A percentile compares a stretch with the other conserved stretches of the same genome.
These are phyloP conservation scores for Schizosaccharomyces octosporus DNA, from an alignment of 805 yeast genomes.

Conservation along the genomic window DNA sequence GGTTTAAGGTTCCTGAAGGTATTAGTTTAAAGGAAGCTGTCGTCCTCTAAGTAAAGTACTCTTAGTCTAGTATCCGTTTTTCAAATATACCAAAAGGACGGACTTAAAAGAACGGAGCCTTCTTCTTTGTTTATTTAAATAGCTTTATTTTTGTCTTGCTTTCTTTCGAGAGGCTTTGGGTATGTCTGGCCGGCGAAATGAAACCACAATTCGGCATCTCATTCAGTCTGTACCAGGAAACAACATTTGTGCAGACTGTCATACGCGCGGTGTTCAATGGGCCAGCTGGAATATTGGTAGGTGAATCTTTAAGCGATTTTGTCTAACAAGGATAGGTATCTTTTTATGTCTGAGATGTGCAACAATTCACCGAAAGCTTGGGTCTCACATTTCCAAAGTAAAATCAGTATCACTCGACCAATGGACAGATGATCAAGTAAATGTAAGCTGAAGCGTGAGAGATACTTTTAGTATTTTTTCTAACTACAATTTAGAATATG, in stretches of 20 bases:
- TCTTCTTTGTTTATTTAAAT: no score
- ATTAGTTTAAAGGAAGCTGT: no score
- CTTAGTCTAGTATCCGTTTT: no score
- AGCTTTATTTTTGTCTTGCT: no score
- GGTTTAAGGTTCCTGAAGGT: no score
- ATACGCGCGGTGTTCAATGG: background rate
- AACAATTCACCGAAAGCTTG: slow-evolving; percentile 1
- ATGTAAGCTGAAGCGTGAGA: background rate
- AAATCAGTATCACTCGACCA: background rate
- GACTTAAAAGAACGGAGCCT: no score
- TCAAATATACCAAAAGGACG: no score
- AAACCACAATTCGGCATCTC: background rate
- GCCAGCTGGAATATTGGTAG: slow-evolving; percentile 1
- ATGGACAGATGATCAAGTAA: background rate
- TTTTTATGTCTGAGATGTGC: slow-evolving; percentile 1
- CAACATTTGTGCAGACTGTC: background rate
- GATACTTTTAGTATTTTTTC: background rate
- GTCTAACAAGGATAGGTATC: background rate
- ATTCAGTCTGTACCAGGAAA: background rate
- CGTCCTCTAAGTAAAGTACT: no score
- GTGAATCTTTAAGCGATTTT: background rate
- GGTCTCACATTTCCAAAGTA: background rate
- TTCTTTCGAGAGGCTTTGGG: background rate
- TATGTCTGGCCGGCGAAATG: background rate
- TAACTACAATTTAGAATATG: slow-evolving; percentile 1